phyloP scores from a whole-genome alignment of 495 filamentous ascomycete genomes.

The Talaromyces nanjingensis region DNA sequence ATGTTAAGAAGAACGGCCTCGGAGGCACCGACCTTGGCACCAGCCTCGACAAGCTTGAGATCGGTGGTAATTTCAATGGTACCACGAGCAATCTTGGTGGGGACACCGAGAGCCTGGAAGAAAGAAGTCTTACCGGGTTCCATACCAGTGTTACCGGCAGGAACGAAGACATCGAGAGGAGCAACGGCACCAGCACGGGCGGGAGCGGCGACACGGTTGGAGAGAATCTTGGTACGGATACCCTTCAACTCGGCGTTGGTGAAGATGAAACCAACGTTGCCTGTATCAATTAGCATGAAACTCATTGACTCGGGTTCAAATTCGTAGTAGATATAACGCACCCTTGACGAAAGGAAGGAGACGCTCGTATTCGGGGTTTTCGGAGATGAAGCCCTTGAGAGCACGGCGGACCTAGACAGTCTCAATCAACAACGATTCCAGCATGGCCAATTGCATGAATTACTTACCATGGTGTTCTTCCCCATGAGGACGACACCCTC shows the following conservation, averaged over 20 bases:
- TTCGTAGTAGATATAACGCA: slow-evolving; percentile 18
- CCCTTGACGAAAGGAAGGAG: slow-evolving; percentile 91
- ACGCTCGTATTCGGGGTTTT: slow-evolving; percentile 94
- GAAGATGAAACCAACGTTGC: slow-evolving; percentile 99
- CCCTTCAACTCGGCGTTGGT: slow-evolving; percentile 92
- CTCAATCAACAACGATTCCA: slow-evolving; percentile 8
- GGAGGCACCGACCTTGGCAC: slow-evolving; percentile 91
- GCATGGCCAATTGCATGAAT: background rate
- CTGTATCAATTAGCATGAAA: slow-evolving; percentile 20
- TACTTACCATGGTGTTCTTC: slow-evolving; percentile 96
- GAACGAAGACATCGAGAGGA: slow-evolving; percentile 82
- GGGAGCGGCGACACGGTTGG: slow-evolving; percentile 95
- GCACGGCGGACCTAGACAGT: slow-evolving; percentile 76
- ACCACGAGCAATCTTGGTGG: slow-evolving; percentile 99
- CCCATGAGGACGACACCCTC: slow-evolving; percentile 96
- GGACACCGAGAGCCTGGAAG: slow-evolving; percentile 99
- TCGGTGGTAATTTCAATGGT: slow-evolving; percentile 99
- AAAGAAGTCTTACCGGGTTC: slow-evolving; percentile 99
- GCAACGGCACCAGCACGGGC: slow-evolving; percentile 95
- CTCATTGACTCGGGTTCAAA: slow-evolving; percentile 1
- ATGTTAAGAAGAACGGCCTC: slow-evolving; percentile 98
- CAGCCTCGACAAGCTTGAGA: slow-evolving; percentile 93
- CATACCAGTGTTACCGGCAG: slow-evolving; percentile 99
- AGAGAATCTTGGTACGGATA: slow-evolving; percentile 86
- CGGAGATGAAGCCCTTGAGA: slow-evolving; percentile 86